Evolutionary conservation across 371 early-diverging fungal genomes (phyloP), one percentile per base, ranked within the genome.

Genomic region (Rhizopus stolonifer): DNA sequence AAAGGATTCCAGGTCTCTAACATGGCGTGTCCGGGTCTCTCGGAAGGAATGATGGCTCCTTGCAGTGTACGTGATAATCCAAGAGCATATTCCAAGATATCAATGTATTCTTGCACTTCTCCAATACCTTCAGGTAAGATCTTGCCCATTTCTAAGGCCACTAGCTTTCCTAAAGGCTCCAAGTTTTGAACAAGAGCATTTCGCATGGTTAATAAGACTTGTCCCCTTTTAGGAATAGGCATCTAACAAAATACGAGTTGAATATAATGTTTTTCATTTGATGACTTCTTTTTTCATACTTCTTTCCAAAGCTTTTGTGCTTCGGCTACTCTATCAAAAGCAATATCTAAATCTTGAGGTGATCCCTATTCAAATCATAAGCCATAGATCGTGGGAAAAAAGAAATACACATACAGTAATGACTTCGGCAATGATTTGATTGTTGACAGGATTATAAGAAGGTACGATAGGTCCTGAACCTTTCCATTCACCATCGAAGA

Each of bases 101-200:
- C 98, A 57, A 98, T 85, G 70, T 94, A 96, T 72, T 98, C 98
- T 66, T 96, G 96, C n/a, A 97, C 93, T 69, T 97, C 98, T 22
- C 98, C 97, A 29, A 93, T 74, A 29, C 96, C 98, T 70, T 97
- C 98, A 18, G 93, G 85, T 42, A 87, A 60, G 58, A 96, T 95
- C 76, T 97, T 97, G 60, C 98, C 98, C 89, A 97, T 94, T 73
- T 96, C 98, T 38, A 95, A 69, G 11, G 94, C 78, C 9, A 96
- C 93, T 15, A 97, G 76, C 24, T 80, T 80, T 10, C 95, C 97
- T 34, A 97, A 78, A 14, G 87, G 89, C 40, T 88, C 80, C 42
- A 86, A 74, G 54, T 93, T 86, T 15, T 69, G 78, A 42, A 80
- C 73, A 25, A 97, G 79, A 14, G 90, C 91, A 53, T 91, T 86